A percentile compares a stretch with the other conserved stretches of the same genome.
phyloP scores from a whole-genome alignment of 129 eudicot genomes.

The sunflower (Helianthus annuus) region HanXRQr2.0-SUNRISE NC_035435.2:17244780-17245279 shows the following conservation, averaged over 20 bases:
- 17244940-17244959: background rate
- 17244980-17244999: background rate
- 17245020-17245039: background rate
- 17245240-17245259: slow-evolving; percentile 31
- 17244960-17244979: background rate
- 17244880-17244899: background rate
- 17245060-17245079: slow-evolving; percentile 47
- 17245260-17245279: slow-evolving; percentile 32
- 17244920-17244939: background rate
- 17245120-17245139: slow-evolving; percentile 97
- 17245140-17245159: slow-evolving; percentile 97
- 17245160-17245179: slow-evolving; percentile 73
- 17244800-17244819: background rate
- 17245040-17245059: background rate
- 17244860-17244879: background rate
- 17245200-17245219: slow-evolving; percentile 70
- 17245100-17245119: slow-evolving; percentile 88
- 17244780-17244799: background rate
- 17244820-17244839: background rate
- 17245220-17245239: slow-evolving; percentile 46
- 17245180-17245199: slow-evolving; percentile 87
- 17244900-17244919: background rate
- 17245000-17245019: background rate
- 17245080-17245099: slow-evolving; percentile 81
- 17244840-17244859: background rate